Evolutionary conservation across 2,329 filamentous ascomycete species (phyloP).

Genomic region (Escovopsis sp.): DNA sequence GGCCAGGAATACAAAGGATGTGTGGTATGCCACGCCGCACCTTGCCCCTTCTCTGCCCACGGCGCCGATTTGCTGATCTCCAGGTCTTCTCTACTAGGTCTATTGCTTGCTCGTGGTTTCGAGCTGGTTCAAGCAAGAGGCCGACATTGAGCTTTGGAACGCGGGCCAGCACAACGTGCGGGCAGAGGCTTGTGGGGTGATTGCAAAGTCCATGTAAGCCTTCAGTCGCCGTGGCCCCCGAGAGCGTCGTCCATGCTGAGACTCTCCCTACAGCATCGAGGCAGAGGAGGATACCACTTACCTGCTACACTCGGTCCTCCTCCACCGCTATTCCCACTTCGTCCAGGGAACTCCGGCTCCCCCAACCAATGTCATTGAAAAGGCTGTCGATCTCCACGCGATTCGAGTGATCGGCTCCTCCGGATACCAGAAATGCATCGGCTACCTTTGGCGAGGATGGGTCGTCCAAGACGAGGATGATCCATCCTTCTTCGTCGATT

Average conservation of each 20-base stretch:
- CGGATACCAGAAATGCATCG: slow-evolving; percentile 91
- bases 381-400: slow-evolving; percentile 84
- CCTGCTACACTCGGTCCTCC: slow-evolving; percentile 64
- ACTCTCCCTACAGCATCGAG: slow-evolving; percentile 52
- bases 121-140: slow-evolving; percentile 66
- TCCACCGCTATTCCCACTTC: slow-evolving; percentile 79
- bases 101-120: slow-evolving; percentile 64
- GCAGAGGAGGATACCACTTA: slow-evolving; percentile 64
- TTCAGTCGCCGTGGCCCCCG: background rate
- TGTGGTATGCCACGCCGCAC: slow-evolving; percentile 32
- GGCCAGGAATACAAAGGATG: slow-evolving; percentile 60
- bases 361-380: slow-evolving; percentile 81
- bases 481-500: slow-evolving; percentile 77
- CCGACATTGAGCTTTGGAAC: slow-evolving; percentile 77
- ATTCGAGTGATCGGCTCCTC: slow-evolving; percentile 78
- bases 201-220: slow-evolving; percentile 61
- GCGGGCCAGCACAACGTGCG: slow-evolving; percentile 68
- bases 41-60: background rate
- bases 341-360: slow-evolving; percentile 55
- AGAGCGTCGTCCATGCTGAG: background rate
- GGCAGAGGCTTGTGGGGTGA: slow-evolving; percentile 73
- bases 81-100: slow-evolving; percentile 25
- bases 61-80: background rate
- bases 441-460: slow-evolving; percentile 90
- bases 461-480: slow-evolving; percentile 91